A percentile compares a stretch with the other conserved stretches of the same genome.
Evolutionary conservation across 768 basidiomycete species (phyloP).

Genomic region (Mycena crocata): DNA sequence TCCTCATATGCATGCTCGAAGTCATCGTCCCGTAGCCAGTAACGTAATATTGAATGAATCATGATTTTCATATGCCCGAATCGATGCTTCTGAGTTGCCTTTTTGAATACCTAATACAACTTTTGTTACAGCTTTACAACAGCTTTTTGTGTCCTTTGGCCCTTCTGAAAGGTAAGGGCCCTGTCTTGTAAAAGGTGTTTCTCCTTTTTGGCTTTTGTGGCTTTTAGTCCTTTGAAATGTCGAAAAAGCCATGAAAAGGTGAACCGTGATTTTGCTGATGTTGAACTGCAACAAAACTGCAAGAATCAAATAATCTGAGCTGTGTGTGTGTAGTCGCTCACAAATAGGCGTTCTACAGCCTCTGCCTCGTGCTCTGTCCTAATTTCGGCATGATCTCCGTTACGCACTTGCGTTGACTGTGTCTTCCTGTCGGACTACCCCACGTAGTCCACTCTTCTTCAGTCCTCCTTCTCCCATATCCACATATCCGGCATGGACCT

Average conservation of each 20-base stretch:
- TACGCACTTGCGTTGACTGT: too few species aligned
- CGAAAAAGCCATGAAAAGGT: not conserved
- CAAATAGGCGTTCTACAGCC: too few species aligned
- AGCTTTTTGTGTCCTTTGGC: not conserved
- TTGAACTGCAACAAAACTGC: too few species aligned
- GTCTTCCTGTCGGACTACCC: too few species aligned
- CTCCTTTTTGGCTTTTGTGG: not conserved
- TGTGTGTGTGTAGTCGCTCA: too few species aligned
- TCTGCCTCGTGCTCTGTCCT: too few species aligned
- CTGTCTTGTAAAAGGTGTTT: not conserved
- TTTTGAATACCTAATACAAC: not conserved
- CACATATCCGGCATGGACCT: too few species aligned
- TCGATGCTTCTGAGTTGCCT: not conserved
- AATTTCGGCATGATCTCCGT: too few species aligned
- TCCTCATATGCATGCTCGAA: not conserved
- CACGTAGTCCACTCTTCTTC: too few species aligned
- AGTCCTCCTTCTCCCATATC: too few species aligned
- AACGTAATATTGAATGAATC: not conserved
- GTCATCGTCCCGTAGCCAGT: not conserved
- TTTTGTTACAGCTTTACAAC: not conserved
- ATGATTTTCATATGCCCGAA: not conserved
- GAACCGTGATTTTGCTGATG: not conserved
- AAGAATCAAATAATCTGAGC: too few species aligned
- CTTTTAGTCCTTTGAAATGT: not conserved
- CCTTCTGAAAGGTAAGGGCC: not conserved